Evolutionary conservation across 192 early-diverging fungal species (phyloP).

Genomic region (Phlyctochytrium bullatum): DNA sequence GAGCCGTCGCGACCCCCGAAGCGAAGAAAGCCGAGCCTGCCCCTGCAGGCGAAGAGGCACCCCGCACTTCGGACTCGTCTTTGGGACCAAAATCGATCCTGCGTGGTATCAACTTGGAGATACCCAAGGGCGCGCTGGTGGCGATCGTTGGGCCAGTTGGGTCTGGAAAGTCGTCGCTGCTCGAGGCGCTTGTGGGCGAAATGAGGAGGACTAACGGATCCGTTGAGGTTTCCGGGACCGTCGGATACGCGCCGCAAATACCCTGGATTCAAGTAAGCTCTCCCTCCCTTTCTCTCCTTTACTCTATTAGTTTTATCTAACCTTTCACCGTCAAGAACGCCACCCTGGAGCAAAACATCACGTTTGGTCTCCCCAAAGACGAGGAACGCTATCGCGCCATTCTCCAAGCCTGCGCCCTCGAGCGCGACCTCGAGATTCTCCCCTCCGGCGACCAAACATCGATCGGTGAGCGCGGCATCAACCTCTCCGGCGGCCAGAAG

Average conservation of each 20-base stretch:
- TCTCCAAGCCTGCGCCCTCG: constrained; percentile 67
- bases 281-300: no score
- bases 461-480: constrained; percentile 57
- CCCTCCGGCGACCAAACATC: constrained; percentile 62
- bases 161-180: constrained; percentile 78
- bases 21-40: no score
- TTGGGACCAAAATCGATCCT: constrained; percentile 7
- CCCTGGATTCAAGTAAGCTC: no score
- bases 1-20: background rate
- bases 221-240: constrained; percentile 58
- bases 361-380: constrained; percentile 66
- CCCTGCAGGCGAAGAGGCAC: background rate
- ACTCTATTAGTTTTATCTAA: no score
- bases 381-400: constrained; percentile 59
- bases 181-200: constrained; percentile 81
- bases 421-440: constrained; percentile 65
- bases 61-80: background rate
- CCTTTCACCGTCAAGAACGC: no score
- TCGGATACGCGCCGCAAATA: constrained; percentile 78
- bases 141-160: constrained; percentile 83
- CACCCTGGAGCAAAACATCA: constrained; percentile 62
- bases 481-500: constrained; percentile 73
- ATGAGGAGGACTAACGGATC: constrained; percentile 59
- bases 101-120: constrained; percentile 44
- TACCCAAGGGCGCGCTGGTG: constrained; percentile 59